Percentiles rank a stretch among this genome's conserved stretches.
phyloP scores from a whole-genome alignment of 2,329 filamentous ascomycete species.

The Annulohypoxylon truncatum region DNA sequence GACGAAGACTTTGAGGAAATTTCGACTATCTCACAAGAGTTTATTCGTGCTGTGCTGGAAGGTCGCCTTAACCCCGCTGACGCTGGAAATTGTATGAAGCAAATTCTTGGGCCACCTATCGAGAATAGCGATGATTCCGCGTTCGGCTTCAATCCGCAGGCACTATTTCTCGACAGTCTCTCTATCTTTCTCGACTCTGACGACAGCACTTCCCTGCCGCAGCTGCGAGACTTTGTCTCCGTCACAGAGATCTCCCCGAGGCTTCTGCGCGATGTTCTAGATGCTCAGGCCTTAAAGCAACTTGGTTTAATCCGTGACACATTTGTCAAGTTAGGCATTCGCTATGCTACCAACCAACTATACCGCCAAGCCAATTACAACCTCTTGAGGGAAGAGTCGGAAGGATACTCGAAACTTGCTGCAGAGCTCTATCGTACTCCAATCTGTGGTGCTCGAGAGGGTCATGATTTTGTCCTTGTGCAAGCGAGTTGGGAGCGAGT shows the following conservation, averaged over 20 bases:
- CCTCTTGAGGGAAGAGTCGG: slow-evolving; percentile 90
- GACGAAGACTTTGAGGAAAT: slow-evolving; percentile 77
- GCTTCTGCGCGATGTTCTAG: slow-evolving; percentile 84
- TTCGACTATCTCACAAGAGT: slow-evolving; percentile 83
- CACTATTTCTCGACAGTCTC: slow-evolving; percentile 84
- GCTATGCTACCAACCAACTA: slow-evolving; percentile 90
- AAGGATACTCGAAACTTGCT: slow-evolving; percentile 95
- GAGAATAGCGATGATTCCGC: slow-evolving; percentile 58
- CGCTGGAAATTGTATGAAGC: slow-evolving; percentile 77
- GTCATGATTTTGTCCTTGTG: slow-evolving; percentile 79
- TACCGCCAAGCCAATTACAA: slow-evolving; percentile 99
- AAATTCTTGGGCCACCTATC: slow-evolving; percentile 73
- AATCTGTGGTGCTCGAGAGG: slow-evolving; percentile 74
- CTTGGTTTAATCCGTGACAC: slow-evolving; percentile 86
- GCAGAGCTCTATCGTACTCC: slow-evolving; percentile 91
- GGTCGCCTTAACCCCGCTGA: slow-evolving; percentile 73
- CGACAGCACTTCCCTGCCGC: slow-evolving; percentile 59
- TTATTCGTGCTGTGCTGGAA: slow-evolving; percentile 80
- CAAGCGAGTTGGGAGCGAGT: slow-evolving; percentile 90
- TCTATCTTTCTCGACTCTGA: slow-evolving; percentile 82
- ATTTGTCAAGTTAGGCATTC: slow-evolving; percentile 84
- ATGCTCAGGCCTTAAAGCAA: slow-evolving; percentile 78
- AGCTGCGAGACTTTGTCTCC: slow-evolving; percentile 74
- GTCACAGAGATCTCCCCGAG: slow-evolving; percentile 77
- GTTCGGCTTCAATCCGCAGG: slow-evolving; percentile 69